phyloP scores from a whole-genome alignment of 2,329 filamentous ascomycete genomes.

The Fusarium sambucinum region DNA sequence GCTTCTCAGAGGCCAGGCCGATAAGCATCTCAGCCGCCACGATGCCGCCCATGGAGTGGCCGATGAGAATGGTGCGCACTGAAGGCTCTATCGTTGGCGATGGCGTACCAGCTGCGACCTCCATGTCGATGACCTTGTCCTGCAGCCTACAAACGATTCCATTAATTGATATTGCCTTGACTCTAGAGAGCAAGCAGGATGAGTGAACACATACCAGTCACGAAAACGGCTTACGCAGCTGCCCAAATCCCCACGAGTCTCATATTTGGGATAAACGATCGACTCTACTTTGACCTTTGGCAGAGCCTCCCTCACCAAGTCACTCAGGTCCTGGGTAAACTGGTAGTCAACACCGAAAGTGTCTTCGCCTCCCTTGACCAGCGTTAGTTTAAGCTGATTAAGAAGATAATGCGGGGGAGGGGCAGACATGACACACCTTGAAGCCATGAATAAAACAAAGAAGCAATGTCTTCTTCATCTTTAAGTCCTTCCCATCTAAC shows the following conservation, averaged over 20 bases:
- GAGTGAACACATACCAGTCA: conserved; percentile 70
- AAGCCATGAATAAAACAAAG: conserved; percentile 91
- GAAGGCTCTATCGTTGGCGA: conserved; percentile 89
- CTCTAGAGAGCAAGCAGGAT: neutral
- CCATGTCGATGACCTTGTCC: conserved; percentile 92
- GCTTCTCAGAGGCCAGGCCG: conserved; percentile 70
- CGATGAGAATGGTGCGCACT: conserved; percentile 83
- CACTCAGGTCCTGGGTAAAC: conserved; percentile 79
- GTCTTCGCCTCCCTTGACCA: conserved; percentile 75
- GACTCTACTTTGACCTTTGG: conserved; percentile 76
- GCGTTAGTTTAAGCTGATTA: conserved; percentile 17
- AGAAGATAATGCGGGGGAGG: conserved; percentile 15
- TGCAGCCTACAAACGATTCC: conserved; percentile 71
- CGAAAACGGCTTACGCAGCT: conserved; percentile 79
- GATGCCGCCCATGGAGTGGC: conserved; percentile 94
- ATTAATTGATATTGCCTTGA: conserved; percentile 5
- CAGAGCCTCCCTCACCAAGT: conserved; percentile 72
- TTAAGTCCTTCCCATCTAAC: conserved; percentile 31
- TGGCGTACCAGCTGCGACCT: conserved; percentile 82
- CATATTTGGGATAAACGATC: conserved; percentile 82
- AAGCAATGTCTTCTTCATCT: conserved; percentile 78
- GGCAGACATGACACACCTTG: conserved; percentile 65
- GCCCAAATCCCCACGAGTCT: conserved; percentile 81
- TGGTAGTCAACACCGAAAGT: conserved; percentile 76
- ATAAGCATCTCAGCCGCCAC: conserved; percentile 91